Percentiles rank a stretch among this genome's conserved stretches.
Conservation (phyloP, 139 green algal genomes). For the Volvox africanus region DNA sequence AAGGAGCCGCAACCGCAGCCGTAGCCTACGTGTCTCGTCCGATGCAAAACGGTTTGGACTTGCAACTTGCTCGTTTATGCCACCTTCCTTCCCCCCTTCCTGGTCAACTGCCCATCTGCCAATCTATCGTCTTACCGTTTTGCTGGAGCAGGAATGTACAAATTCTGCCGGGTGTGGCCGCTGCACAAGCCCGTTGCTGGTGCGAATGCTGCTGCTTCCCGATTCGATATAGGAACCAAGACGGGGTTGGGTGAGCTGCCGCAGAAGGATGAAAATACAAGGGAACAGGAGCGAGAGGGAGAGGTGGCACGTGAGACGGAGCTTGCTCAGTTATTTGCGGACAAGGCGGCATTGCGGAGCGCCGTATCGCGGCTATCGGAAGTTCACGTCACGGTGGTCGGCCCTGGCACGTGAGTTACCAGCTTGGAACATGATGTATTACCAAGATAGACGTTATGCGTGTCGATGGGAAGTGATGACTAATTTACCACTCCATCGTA, state of each 20-base stretch:
- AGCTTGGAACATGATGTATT: no score
- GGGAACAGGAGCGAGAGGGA: background rate
- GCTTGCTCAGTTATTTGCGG: background rate
- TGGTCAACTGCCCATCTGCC: background rate
- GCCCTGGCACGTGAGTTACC: constrained; percentile 11
- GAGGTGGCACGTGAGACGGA: background rate
- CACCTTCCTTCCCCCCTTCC: no score
- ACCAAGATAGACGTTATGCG: no score
- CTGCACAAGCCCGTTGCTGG: background rate
- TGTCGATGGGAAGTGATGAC: no score
- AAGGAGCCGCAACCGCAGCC: no score
- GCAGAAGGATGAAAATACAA: background rate
- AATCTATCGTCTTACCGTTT: no score
- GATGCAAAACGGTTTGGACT: no score
- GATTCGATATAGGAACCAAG: background rate
- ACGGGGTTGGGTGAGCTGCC: background rate
- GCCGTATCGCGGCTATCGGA: constrained; percentile 23
- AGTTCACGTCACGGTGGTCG: background rate
- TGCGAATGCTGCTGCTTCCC: background rate
- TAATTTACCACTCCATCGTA: no score
- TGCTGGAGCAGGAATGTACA: constrained; percentile 26
- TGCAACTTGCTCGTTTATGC: no score
- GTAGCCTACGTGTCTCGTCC: no score
- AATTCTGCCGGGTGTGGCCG: constrained; percentile 14
- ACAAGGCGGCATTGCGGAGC: constrained; percentile 26